phyloP scores from a whole-genome alignment of 2,329 filamentous ascomycete species.

The Huntiella decipiens region DNA sequence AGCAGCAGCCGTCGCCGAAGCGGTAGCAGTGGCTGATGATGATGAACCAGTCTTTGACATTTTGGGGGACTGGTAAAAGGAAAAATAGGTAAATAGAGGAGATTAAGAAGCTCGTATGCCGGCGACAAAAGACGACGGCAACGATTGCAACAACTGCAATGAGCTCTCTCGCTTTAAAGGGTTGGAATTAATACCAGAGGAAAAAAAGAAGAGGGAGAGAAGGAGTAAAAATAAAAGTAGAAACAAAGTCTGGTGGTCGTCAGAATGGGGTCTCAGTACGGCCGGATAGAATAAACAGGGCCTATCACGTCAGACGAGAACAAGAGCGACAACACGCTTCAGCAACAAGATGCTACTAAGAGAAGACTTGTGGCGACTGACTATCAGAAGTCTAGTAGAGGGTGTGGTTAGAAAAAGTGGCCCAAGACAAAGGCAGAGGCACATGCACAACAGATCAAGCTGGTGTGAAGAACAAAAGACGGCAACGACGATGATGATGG shows the following conservation, averaged over 20 bases:
- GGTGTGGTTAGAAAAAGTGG: too few species aligned
- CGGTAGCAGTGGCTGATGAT: conserved; percentile 21
- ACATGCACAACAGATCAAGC: too few species aligned
- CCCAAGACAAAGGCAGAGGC: too few species aligned
- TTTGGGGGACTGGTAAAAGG: background rate
- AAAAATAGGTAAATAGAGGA: background rate
- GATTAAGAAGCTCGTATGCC: background rate
- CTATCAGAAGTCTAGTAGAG: too few species aligned
- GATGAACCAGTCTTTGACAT: background rate
- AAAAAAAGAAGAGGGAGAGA: background rate
- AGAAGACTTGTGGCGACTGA: too few species aligned
- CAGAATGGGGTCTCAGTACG: too few species aligned
- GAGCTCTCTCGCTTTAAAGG: background rate
- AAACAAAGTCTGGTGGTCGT: background rate
- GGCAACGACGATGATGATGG: too few species aligned
- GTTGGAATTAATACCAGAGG: background rate
- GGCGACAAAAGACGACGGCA: background rate
- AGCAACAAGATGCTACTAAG: too few species aligned
- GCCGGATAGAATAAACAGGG: background rate
- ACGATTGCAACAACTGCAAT: background rate
- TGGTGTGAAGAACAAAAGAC: too few species aligned
- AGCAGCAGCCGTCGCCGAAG: conserved; percentile 29
- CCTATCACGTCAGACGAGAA: background rate
- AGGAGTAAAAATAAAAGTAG: background rate
- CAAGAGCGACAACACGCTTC: too few species aligned